These are phyloP conservation scores for Mortierella sp. DNA, from an alignment of 371 early-diverging fungal species.

Conservation along the genomic window DNA sequence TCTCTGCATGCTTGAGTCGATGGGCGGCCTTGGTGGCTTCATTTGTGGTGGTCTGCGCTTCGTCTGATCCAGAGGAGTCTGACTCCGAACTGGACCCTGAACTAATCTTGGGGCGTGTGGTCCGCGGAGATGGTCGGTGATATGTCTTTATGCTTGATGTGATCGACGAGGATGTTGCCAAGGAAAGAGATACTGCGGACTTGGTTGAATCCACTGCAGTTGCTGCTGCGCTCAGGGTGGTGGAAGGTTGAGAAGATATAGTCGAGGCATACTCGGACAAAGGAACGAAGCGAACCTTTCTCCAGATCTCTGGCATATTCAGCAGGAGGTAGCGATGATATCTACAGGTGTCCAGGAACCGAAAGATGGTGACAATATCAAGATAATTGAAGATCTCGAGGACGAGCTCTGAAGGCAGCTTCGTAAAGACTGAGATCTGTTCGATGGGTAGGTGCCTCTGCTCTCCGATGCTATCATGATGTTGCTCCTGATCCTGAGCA, in stretches of 20 bases:
- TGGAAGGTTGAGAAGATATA: not conserved
- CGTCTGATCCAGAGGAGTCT: not conserved
- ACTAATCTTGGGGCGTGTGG: not conserved
- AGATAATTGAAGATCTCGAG: constrained; percentile 36
- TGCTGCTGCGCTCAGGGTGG: not conserved
- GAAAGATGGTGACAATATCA: constrained; percentile 45
- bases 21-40: not conserved
- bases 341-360: constrained; percentile 47
- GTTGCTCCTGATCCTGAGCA: not conserved
- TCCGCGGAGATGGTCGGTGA: not conserved
- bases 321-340: constrained; percentile 48
- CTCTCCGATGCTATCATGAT: not conserved
- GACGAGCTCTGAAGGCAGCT: constrained; percentile 39
- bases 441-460: constrained; percentile 11
- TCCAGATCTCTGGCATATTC: constrained; percentile 41
- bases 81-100: not conserved
- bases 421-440: constrained; percentile 25
- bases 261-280: constrained; percentile 24
- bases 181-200: not conserved
- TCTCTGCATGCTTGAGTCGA: constrained; percentile 38
- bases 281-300: constrained; percentile 32
- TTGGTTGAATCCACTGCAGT: too few relatives aligned
- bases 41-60: constrained; percentile 2
- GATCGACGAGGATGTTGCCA: not conserved
- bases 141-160: not conserved